Conservation (phyloP, 345 rosid genomes). For the Lumnitzera racemosa region DNA sequence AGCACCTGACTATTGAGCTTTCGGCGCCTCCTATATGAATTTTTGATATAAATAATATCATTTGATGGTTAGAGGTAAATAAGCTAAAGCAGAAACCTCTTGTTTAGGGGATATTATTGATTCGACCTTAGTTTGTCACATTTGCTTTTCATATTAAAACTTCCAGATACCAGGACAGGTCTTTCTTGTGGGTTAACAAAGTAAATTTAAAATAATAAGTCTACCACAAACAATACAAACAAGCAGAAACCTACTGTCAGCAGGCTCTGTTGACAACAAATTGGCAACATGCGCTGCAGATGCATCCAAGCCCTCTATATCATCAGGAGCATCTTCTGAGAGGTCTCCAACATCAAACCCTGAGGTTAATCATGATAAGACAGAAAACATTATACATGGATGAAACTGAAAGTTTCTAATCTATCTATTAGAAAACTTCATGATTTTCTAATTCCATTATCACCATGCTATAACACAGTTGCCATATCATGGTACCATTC, state of each 20-base stretch:
- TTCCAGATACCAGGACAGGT: conserved; percentile 3
- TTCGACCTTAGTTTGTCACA: no score
- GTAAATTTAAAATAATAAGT: background rate
- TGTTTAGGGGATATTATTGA: no score
- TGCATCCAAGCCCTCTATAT: conserved; percentile 79
- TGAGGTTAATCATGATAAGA: conserved; percentile 18
- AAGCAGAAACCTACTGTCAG: conserved; percentile 66
- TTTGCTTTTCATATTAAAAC: no score
- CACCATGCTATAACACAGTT: no score
- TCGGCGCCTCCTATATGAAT: background rate
- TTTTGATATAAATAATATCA: background rate
- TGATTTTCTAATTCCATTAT: no score
- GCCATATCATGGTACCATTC: background rate
- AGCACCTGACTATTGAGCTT: no score
- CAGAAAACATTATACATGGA: background rate
- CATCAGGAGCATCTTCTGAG: conserved; percentile 83
- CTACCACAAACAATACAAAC: background rate
- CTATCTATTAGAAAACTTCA: background rate
- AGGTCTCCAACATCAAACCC: conserved; percentile 94
- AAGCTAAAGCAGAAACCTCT: background rate
- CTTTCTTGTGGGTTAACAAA: background rate
- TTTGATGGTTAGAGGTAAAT: background rate
- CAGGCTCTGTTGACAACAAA: conserved; percentile 83
- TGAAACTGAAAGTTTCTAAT: background rate
- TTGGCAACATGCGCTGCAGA: conserved; percentile 93